Base-by-base conservation (phyloP, 768 basidiomycete species). In the Chiua virens region DNA sequence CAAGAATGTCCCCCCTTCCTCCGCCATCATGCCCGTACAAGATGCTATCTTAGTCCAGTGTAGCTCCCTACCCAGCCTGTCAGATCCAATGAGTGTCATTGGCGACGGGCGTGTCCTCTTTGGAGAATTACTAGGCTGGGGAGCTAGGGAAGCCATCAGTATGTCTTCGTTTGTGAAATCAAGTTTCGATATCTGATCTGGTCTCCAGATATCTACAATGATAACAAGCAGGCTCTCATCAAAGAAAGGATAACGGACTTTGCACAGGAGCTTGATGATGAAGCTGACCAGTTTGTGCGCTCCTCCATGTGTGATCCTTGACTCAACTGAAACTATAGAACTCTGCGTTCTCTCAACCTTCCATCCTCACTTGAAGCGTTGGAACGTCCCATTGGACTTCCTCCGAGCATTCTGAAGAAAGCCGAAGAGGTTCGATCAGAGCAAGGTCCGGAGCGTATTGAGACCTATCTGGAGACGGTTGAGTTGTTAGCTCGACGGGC, bases 111-210 rank as follows among this genome's bases (percentile, higher is more conserved):
- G 70, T 13, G 72, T 86, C 20, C 71, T 94, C 28, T 93, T 97
- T 61, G 81, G 78, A 4, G 83, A 85, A 10, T 70, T 99, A 40
- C 75, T 92, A 1, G 79, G 86, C 15, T 93, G 92, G 81, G 95
- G 93, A n/a, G 87, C 89, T 0, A 82, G 85, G 50, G 80, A 90
- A 51, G 95, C 96, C 3, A 81, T 97, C 55, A 92, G 92, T 95
- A 61, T 63, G 85, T 69, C 28, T 30, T 43, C 32, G 30, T 17
- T 8, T 21, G 47, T 54, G 35, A 36, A 18, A 28, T n/a, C 20
- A 10, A 28, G 23, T 34, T 28, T 42, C 43, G 9, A 46, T 15
- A 21, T 49, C 20, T 41, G 34, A 53, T 30, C 39, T 10, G 3
- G 15, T 50, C 21, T 15, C 21, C 51, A 89, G 91, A 87, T 55